Conservation (phyloP, 176 grass and related monocot genomes). For the Eremochloa ophiuroides region DNA sequence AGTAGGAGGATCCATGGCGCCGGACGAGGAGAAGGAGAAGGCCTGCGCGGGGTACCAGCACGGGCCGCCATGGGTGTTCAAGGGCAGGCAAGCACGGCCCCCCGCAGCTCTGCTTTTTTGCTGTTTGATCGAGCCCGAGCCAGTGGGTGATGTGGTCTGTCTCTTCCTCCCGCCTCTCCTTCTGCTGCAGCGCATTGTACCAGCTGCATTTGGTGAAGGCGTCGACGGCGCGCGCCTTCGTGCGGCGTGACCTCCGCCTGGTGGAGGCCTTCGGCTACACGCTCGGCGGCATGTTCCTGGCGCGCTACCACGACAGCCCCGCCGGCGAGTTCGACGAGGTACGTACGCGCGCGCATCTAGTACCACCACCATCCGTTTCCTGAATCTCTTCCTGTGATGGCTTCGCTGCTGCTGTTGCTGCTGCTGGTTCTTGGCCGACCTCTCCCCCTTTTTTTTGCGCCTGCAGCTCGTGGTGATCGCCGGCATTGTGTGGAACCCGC, state of each 20-base stretch:
- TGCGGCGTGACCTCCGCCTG: constrained; percentile 71
- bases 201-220: constrained; percentile 98
- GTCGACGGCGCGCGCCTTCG: constrained; percentile 73
- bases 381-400: too few species aligned
- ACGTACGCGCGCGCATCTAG: too few species aligned
- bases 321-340: constrained; percentile 96
- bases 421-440: not conserved
- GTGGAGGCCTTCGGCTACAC: constrained; percentile 96
- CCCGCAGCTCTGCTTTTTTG: too few species aligned
- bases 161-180: not conserved
- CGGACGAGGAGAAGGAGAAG: not conserved
- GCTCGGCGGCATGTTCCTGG: constrained; percentile 93
- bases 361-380: too few species aligned
- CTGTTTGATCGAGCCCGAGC: not conserved
- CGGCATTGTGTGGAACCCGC: constrained; percentile 93
- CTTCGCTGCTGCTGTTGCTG: not conserved
- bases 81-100: constrained; percentile 60
- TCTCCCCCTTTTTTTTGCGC: too few species aligned
- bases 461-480: constrained; percentile 93
- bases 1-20: constrained; percentile 31
- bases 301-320: constrained; percentile 92
- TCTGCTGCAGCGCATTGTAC: constrained; percentile 63
- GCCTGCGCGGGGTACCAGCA: constrained; percentile 37
- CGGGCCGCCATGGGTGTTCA: constrained; percentile 92
- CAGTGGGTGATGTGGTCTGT: not conserved